Percentiles rank a stretch among this genome's conserved stretches.
phyloP scores from a whole-genome alignment of 352 stramenopile species.

The Phytophthora fragariaefolia region DNA sequence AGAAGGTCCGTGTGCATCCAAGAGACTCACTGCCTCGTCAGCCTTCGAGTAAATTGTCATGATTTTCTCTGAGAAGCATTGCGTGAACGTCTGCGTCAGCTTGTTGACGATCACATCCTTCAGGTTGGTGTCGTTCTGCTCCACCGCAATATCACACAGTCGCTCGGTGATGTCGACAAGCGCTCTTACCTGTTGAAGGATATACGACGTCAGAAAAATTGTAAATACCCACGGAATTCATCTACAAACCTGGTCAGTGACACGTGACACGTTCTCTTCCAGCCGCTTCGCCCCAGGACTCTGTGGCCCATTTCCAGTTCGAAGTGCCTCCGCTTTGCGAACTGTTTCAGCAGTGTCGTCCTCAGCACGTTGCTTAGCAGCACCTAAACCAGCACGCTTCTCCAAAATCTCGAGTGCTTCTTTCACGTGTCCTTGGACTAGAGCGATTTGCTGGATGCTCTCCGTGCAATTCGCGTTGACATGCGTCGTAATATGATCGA shows the following conservation, averaged over 20 bases:
- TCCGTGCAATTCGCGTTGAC: conserved; percentile 60
- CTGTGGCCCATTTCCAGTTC: conserved; percentile 45
- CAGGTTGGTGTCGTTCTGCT: conserved; percentile 76
- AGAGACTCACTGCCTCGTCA: conserved; percentile 52
- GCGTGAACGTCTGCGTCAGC: conserved; percentile 69
- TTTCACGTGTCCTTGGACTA: conserved; percentile 70
- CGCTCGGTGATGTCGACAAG: conserved; percentile 72
- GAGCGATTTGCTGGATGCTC: conserved; percentile 64
- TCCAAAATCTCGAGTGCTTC: conserved; percentile 74
- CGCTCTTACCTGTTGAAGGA: conserved; percentile 43
- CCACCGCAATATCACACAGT: conserved; percentile 75
- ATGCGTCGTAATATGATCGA: conserved; percentile 61
- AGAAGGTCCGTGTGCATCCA: conserved; percentile 39
- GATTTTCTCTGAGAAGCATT: conserved; percentile 81
- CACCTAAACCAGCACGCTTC: conserved; percentile 49
- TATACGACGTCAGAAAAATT: neutral
- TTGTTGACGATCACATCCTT: conserved; percentile 78
- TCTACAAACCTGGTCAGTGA: conserved; percentile 68
- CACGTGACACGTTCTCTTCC: conserved; percentile 70
- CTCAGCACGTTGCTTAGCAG: conserved; percentile 29
- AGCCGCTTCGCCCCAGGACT: conserved; percentile 58
- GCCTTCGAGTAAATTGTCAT: conserved; percentile 65
- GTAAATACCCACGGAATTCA: neutral
- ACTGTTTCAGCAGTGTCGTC: conserved; percentile 56
- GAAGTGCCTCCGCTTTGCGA: conserved; percentile 52